These are phyloP conservation scores for Cymbomonas tetramitiformis DNA, from an alignment of 139 green algal genomes.

Conservation along the genomic window DNA sequence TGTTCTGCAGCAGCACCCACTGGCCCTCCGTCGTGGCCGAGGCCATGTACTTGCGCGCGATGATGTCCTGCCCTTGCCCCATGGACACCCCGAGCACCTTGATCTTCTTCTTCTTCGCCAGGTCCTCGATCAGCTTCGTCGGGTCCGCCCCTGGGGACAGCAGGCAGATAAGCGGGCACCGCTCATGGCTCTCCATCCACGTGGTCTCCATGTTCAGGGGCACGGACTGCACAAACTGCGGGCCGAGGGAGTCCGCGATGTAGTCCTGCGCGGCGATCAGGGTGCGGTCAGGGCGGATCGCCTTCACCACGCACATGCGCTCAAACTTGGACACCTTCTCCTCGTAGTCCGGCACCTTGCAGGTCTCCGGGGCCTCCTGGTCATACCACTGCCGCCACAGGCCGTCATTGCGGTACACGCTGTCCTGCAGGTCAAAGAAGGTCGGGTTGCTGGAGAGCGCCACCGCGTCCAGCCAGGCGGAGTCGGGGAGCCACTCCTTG, in stretches of 20 bases:
- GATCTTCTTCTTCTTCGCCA: conserved; percentile 85
- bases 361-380: conserved; percentile 72
- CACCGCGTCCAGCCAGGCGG: conserved; percentile 68
- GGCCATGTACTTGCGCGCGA: conserved; percentile 75
- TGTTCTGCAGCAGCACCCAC: conserved; percentile 94
- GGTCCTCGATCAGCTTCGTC: conserved; percentile 82
- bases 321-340: conserved; percentile 73
- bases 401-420: conserved; percentile 60
- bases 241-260: conserved; percentile 66
- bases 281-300: conserved; percentile 76
- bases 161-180: conserved; percentile 80
- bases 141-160: conserved; percentile 73
- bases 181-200: conserved; percentile 44
- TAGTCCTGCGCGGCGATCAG: conserved; percentile 67
- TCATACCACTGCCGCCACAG: conserved; percentile 81
- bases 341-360: conserved; percentile 78
- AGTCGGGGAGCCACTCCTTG: conserved; percentile 81
- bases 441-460: conserved; percentile 47
- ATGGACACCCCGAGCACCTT: conserved; percentile 77
- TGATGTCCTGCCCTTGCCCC: conserved; percentile 81
- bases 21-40: conserved; percentile 63
- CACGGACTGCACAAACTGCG: conserved; percentile 68
- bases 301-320: conserved; percentile 76
- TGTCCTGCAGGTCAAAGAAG: conserved; percentile 57
- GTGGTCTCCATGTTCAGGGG: conserved; percentile 71